phyloP scores from a whole-genome alignment of 305 asterid species.

The Salvia sclarea region DNA sequence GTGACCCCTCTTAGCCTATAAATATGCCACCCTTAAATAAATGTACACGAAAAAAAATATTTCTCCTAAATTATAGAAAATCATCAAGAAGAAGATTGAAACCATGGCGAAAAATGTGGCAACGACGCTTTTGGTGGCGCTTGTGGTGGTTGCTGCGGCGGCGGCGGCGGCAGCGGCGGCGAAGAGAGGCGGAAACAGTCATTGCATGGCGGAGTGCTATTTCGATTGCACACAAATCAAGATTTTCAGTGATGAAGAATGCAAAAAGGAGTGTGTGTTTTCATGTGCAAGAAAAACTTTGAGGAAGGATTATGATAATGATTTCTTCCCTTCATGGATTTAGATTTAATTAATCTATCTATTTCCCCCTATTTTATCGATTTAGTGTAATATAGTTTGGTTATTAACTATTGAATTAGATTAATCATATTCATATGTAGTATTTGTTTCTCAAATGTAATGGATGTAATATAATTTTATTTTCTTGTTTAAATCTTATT shows the following conservation, averaged over 20 bases:
- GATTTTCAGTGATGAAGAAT: constrained; percentile 37
- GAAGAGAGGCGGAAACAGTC: constrained; percentile 24
- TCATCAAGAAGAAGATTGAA: too few species aligned
- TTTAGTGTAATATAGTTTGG: too few species aligned
- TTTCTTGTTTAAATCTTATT: too few species aligned
- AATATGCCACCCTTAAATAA: neutral
- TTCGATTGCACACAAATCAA: constrained; percentile 41
- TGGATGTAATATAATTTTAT: too few species aligned
- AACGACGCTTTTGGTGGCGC: constrained; percentile 18
- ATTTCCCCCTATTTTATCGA: too few species aligned
- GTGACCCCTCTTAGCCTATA: neutral
- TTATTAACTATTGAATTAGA: too few species aligned
- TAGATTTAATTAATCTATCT: too few species aligned
- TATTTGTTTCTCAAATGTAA: too few species aligned
- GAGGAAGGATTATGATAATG: constrained; percentile 20
- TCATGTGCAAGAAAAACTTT: constrained; percentile 32
- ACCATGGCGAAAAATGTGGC: neutral
- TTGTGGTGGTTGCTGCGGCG: neutral
- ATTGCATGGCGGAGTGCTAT: constrained; percentile 46
- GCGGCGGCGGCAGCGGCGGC: constrained; percentile 23
- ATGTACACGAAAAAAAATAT: too few species aligned
- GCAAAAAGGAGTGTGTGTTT: constrained; percentile 39
- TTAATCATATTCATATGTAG: too few species aligned
- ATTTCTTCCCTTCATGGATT: constrained; percentile 46
- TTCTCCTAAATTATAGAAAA: too few species aligned